phyloP scores from a whole-genome alignment of 805 yeast species.

The Candida ipomoeae region DNA sequence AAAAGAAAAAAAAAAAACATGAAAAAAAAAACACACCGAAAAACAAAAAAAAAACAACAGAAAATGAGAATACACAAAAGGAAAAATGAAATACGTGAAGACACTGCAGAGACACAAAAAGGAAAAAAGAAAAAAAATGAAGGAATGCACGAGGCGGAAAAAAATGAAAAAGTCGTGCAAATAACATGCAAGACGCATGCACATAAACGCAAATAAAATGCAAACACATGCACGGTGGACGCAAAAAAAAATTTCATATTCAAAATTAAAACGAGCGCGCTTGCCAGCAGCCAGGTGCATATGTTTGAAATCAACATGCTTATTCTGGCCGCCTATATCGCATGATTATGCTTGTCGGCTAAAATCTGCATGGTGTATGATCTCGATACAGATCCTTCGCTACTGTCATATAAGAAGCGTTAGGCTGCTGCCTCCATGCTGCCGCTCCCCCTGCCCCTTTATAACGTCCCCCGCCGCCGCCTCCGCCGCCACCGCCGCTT shows the following conservation, averaged over 20 bases:
- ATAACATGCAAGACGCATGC: too few species aligned
- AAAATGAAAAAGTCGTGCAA: background rate
- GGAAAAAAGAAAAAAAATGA: too few species aligned
- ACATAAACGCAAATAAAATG: too few species aligned
- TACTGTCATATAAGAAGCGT: conserved; percentile 1
- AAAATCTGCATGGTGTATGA: conserved; percentile 1
- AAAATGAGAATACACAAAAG: background rate
- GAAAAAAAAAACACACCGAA: background rate
- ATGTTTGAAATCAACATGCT: conserved; percentile 1
- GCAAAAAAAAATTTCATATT: too few species aligned
- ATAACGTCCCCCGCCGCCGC: too few species aligned
- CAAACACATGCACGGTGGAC: too few species aligned
- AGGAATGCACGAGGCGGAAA: background rate
- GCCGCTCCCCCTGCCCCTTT: background rate
- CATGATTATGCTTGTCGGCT: conserved; percentile 3
- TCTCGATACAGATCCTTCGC: conserved; percentile 3
- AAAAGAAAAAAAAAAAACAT: background rate
- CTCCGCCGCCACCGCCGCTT: background rate
- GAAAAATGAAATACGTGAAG: background rate
- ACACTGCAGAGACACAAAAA: background rate
- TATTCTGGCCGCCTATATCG: conserved; percentile 1
- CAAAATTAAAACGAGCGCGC: background rate
- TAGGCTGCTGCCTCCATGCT: background rate
- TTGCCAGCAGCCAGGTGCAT: background rate
- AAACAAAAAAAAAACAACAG: background rate